Base-by-base conservation (phyloP, 176 grass and related monocot genomes). In the Carex kokanica region DNA sequence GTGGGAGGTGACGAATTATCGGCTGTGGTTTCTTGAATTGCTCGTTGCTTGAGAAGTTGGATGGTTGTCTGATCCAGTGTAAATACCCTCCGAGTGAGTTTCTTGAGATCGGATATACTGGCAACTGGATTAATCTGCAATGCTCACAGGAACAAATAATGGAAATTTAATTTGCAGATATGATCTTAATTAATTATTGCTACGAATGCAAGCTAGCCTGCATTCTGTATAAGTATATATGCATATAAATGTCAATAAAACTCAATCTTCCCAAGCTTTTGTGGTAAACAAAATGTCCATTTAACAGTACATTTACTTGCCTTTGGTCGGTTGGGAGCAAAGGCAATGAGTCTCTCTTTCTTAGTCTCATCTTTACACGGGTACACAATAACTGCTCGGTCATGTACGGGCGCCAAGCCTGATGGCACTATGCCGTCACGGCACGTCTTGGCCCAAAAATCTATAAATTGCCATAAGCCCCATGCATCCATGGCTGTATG, bases 401-500 rank as follows among this genome's bases (percentile, higher is more conserved):
- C 84, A 24, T 86, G 84, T 23, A 32, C 7, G 8, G 60, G 74
- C 0, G 24, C 36, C 18, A 56, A 0, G 8, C 15, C 45, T 12
- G 40, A 10, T 15, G 74, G 40, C 20, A 51, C 60, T 8, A 49
- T 0, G 3, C 32, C 29, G 9, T 51, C 74, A 24, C 40, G 60
- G 16, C 47, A 80, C 9, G 75, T 79, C 9, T 29, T 65, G 0
- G 84, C 24, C 74, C 68, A 75, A 14, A 25, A 11, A 53, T 86
- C 45, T 23, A 86, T 8, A 3, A 86, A 86, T 40, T 55, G 74
- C 43, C 60, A 70, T 5, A 79, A 2, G n/a, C 84, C 84, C 74
- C 78, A 66, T 16, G 71, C 84, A 68, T 86, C 75, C 60, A 66
- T 38, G 49, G 65, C 74, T 41, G 25, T 29, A 11, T 86, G 84